Evolutionary conservation across 1,284 basidiomycete species (phyloP).

Genomic region (Heterobasidion parviporum): DNA sequence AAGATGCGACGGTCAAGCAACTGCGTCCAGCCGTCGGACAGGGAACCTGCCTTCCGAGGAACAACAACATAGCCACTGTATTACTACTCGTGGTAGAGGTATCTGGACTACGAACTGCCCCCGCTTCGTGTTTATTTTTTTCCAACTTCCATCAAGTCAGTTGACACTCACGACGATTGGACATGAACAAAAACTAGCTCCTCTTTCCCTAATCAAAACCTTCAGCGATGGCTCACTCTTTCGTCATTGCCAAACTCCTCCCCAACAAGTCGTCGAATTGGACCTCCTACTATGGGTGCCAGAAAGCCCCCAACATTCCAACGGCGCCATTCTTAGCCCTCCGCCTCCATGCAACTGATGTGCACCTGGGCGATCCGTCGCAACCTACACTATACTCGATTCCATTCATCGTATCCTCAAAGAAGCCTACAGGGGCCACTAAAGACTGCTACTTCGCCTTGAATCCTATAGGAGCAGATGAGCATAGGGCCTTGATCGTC

Average conservation of each 20-base stretch:
- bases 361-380: neutral
- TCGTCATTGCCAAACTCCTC: neutral
- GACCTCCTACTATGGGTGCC: neutral
- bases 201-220: too few species aligned
- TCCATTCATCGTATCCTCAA: neutral
- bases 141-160: too few species aligned
- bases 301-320: neutral
- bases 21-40: too few species aligned
- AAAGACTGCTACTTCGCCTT: neutral
- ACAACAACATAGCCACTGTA: too few species aligned
- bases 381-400: neutral
- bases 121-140: too few species aligned
- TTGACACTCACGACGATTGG: too few species aligned
- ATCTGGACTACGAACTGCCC: too few species aligned
- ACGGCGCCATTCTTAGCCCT: neutral
- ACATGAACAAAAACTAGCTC: too few species aligned
- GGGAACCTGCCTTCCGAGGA: too few species aligned
- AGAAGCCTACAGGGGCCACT: neutral
- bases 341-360: neutral
- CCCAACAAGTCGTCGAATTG: neutral
- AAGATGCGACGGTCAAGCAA: too few species aligned
- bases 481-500: neutral
- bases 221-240: neutral
- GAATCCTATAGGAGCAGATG: neutral
- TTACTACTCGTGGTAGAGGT: too few species aligned